Evolutionary conservation across 768 basidiomycete genomes (phyloP), one percentile per base, ranked within the genome.

Genomic region (Harrya chromipes): DNA sequence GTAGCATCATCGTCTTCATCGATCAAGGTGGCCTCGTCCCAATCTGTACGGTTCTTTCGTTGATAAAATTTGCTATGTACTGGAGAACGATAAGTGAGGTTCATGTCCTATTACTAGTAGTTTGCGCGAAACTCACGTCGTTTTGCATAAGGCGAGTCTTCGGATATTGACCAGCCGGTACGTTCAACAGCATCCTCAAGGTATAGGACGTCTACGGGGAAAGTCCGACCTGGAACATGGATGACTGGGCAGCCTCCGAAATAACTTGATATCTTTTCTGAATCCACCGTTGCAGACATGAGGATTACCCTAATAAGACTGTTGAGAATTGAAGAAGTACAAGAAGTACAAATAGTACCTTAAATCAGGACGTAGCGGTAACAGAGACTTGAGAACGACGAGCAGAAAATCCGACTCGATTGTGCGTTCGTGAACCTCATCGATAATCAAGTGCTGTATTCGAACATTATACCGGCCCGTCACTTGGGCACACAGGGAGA

Each of bases 401-500:
- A 99, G 74, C 27, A 99, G 78, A 71, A 99, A 99, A 67, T 98
- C 95, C 0, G 92, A 94, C 64, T 99, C 95, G 57, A 99, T 97
- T 7, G 86, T 91, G 19, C 95, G 85, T 72, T 99, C 95, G 61
- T 99, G 95, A 40, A 97, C 91, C 84, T 99, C 95, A 58, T 99
- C 95, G 37, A 98, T 87, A 51, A 99, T 87, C 63, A 99, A 84
- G 62, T 97, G 94, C 90, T 93, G 45, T 16, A 33, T 54, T 46
- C 33, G 20, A 14, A 12, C 21, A 19, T 56, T 37, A 43, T 20
- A 47, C 19, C 11, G 27, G 33, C 42, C 33, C 29, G 35, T 21
- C 41, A 52, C 31, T 21, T 27, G 29, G 10, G 21, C 12, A 36
- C 24, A 36, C 14, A 33, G 53, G 51, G 43, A 49, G 45, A 49